These are phyloP conservation scores for Moesziomyces parantarcticus DNA, from an alignment of 1,284 basidiomycete genomes.

Conservation along the genomic window DNA sequence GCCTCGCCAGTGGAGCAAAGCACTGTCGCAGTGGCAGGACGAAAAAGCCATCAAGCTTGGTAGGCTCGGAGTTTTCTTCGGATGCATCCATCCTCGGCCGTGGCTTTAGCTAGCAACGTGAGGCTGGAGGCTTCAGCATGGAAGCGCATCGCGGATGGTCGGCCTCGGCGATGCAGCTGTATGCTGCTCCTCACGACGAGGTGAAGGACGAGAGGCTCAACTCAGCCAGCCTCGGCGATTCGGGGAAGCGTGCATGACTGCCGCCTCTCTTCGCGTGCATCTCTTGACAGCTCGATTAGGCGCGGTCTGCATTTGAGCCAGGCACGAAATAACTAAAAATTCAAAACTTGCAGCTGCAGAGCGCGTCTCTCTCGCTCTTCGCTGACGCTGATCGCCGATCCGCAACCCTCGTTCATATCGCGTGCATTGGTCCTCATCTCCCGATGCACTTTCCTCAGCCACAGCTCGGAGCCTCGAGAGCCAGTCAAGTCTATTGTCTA, in stretches of 20 bases:
- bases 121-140: too few relatives aligned
- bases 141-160: too few relatives aligned
- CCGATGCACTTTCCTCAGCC: neutral
- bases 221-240: constrained; percentile 9
- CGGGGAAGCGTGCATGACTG: constrained; percentile 13
- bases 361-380: neutral
- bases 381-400: too few relatives aligned
- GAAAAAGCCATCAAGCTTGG: neutral
- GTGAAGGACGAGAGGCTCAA: neutral
- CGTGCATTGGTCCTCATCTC: neutral
- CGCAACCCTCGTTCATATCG: too few relatives aligned
- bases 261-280: neutral
- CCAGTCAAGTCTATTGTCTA: neutral
- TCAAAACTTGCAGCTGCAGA: neutral
- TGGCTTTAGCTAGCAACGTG: too few relatives aligned
- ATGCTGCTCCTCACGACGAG: neutral
- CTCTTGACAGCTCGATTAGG: constrained; percentile 24
- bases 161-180: neutral
- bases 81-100: too few relatives aligned
- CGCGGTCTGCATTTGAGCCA: neutral
- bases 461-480: too few relatives aligned
- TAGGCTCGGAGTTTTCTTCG: constrained; percentile 3
- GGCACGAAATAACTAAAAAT: neutral
- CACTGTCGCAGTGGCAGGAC: too few relatives aligned
- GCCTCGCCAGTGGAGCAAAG: neutral